Evolutionary conservation across 768 basidiomycete species (phyloP).

Genomic region (Rhizopogon salebrosus): DNA sequence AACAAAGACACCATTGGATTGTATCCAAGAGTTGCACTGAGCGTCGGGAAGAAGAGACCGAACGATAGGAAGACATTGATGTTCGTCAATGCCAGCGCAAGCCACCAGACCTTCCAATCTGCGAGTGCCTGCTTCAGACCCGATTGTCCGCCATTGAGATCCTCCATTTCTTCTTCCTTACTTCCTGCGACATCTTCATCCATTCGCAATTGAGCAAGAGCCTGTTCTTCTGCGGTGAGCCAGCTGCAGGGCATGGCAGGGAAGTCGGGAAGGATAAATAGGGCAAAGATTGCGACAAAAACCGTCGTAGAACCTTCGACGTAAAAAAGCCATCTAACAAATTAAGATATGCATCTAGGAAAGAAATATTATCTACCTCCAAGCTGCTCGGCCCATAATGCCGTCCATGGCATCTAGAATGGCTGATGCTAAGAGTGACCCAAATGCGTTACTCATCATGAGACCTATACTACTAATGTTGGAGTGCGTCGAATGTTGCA

Average conservation of each 20-base stretch:
- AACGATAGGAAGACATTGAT: constrained; percentile 61
- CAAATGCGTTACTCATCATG: constrained; percentile 79
- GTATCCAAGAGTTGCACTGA: constrained; percentile 69
- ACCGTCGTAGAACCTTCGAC: constrained; percentile 57
- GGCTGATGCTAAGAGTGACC: constrained; percentile 70
- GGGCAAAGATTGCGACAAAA: constrained; percentile 44
- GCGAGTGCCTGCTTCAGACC: constrained; percentile 57
- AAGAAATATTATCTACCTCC: constrained; percentile 13
- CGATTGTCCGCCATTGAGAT: constrained; percentile 22
- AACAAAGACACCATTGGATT: constrained; percentile 59
- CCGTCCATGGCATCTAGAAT: constrained; percentile 75
- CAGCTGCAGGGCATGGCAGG: constrained; percentile 52
- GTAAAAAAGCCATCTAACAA: constrained; percentile 64
- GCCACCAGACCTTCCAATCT: constrained; percentile 85
- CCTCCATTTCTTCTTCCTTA: constrained; percentile 42
- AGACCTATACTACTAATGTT: constrained; percentile 28
- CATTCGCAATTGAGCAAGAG: constrained; percentile 56
- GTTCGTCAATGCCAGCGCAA: constrained; percentile 57
- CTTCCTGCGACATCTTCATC: constrained; percentile 56
- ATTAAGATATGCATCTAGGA: not conserved
- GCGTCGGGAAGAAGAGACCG: constrained; percentile 77
- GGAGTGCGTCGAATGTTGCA: not conserved
- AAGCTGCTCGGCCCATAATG: constrained; percentile 53
- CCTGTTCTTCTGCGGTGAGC: constrained; percentile 52
- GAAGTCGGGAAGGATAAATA: constrained; percentile 72